Base-by-base conservation (phyloP, 2,329 filamentous ascomycete genomes). In the Stachybotrys chlorohalonatus region DNA sequence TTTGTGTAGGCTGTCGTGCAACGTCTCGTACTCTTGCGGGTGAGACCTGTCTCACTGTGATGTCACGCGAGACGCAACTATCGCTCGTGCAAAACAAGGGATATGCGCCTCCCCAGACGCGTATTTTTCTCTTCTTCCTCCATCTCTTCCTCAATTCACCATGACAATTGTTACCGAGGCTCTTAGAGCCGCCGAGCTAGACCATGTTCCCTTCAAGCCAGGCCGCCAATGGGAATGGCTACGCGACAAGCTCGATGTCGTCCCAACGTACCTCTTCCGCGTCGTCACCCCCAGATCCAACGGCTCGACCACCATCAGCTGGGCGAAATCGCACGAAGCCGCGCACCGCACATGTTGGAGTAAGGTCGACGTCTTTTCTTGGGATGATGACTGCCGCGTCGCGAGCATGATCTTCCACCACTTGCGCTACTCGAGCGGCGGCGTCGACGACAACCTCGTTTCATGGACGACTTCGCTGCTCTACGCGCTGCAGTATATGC, bases 391-490 rank as follows among this genome's bases (percentile, higher is more conserved):
- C n/a, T 9, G 24, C 31, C 36, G 32, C 30, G 54, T 52, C 36
- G 52, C 54, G 5, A 50, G 52, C 42, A 55, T 55, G 51, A 16
- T 55, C 15, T 42, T 42, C 15, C n/a, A 47, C n/a, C 54, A 55
- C 48, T 30, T 55, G 4, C 39, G 39, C 3, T 53, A 52, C 39
- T 7, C 15, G 11, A 36, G 32, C 9, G 47, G 36, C 16, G 47
- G 11, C 4, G 51, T 32, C 36, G 51, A 32, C 30, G 54, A 55
- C 32, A 56, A 56, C 32, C 52, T 56, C 16, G 42, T 56, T 5
- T 56, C 54, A 7, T 56, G 54, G 54, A 56, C 52, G 16, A 54
- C 52, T 42, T 56, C 54, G 7, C 48, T 56, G 45, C 54, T 54
- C 11, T 31, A 36, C n/a, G 54, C 54, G 13, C 54, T 56, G 24